These are phyloP conservation scores for Candida ficus DNA, from an alignment of 805 yeast genomes.

Conservation along the genomic window DNA sequence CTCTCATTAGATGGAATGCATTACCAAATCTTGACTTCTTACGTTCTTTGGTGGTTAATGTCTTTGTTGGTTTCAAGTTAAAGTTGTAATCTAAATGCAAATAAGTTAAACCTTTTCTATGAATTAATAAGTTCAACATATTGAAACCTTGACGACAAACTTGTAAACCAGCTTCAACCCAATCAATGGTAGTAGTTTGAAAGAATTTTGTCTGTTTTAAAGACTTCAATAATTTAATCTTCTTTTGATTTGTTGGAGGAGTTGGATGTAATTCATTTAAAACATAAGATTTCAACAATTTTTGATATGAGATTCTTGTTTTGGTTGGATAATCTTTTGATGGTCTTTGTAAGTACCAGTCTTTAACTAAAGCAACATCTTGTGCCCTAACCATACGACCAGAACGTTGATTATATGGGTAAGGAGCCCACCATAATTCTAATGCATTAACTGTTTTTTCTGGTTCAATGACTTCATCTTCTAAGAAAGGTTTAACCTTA, in stretches of 20 bases:
- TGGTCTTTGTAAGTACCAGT: conserved; percentile 75
- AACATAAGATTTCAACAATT: conserved; percentile 72
- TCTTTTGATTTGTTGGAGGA: conserved; percentile 39
- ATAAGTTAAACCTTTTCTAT: conserved; percentile 85
- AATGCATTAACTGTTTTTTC: conserved; percentile 53
- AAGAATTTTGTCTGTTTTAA: conserved; percentile 80
- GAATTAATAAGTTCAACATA: conserved; percentile 85
- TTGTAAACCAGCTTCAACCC: conserved; percentile 98
- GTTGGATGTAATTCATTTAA: conserved; percentile 60
- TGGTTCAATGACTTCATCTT: conserved; percentile 37
- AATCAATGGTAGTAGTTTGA: conserved; percentile 87
- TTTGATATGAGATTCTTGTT: conserved; percentile 83
- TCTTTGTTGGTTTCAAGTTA: conserved; percentile 92
- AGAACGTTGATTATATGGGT: conserved; percentile 73
- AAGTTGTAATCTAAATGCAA: conserved; percentile 93
- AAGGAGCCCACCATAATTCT: conserved; percentile 73
- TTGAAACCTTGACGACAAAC: conserved; percentile 90
- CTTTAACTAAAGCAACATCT: conserved; percentile 80
- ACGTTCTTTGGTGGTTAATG: conserved; percentile 92
- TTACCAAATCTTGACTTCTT: conserved; percentile 94
- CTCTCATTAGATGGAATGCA: conserved; percentile 91
- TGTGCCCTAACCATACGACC: conserved; percentile 78
- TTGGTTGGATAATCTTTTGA: conserved; percentile 60
- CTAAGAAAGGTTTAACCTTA: conserved; percentile 48
- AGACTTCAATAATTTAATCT: conserved; percentile 55